Base-by-base conservation (phyloP, 2,329 filamentous ascomycete genomes). In the Thermomyces lanuginosus region DNA sequence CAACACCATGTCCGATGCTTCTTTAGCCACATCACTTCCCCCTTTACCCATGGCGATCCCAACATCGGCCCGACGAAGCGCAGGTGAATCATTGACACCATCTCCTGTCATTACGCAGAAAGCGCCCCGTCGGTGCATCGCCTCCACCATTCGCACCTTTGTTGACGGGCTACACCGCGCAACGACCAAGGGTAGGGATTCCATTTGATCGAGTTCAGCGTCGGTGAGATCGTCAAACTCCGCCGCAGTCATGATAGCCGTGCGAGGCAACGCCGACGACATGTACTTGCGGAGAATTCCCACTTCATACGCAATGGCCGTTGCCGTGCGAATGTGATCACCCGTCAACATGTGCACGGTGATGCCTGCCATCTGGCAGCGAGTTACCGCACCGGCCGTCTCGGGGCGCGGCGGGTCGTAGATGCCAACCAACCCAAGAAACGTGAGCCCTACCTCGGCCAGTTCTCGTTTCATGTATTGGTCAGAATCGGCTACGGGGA, bases 311-410 rank as follows among this genome's bases (percentile, higher is more conserved):
- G 73, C 72, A 33, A 78, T 77, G 8, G 73, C 72, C 29, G 62
- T 64, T 2, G 70, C 73, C n/a, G 73, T 78, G 9, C 68, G 48
- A 31, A 72, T 55, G 39, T 74, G 75, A 45, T 75, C 69, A 31
- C 69, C 70, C n/a, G 69, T 74, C 18, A 74, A 68, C 67, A 74
- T 73, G 31, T 69, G 65, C 18, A 74, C 69, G 22, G 64, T 57
- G 14, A 76, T 69, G 27, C 72, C 72, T 12, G 72, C 72, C 21
- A 61, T 58, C 35, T 70, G 63, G 31, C 71, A 74, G 38, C 63
- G 62, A 29, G 55, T 56, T 14, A 76, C 71, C 22, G 72, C 70
- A 19, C 69, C 63, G 10, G 61, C 56, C 18, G 75, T 72, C 33
- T 68, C 69, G 3, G 59, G 51, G 27, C 72, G 60, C 4, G 75